Conservation (phyloP, 2,329 filamentous ascomycete species). For the Aspergillus versicolor region DNA sequence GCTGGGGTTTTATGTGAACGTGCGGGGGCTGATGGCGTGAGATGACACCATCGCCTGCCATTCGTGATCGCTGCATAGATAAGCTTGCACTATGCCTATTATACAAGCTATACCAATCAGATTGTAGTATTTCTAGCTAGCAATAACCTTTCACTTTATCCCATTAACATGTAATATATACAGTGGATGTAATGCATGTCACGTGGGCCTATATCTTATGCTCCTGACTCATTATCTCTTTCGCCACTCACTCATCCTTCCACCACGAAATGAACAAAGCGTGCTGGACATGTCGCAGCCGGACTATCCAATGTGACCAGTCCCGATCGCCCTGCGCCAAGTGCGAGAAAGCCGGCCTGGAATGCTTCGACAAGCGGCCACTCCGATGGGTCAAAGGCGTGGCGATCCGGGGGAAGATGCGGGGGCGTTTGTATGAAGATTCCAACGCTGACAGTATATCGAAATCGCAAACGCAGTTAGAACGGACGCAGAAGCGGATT, state of each 20-base stretch:
- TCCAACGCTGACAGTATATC: background rate
- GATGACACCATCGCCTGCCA: conserved; percentile 6
- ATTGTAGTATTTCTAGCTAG: too few relatives aligned
- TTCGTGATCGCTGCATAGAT: background rate
- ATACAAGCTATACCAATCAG: too few relatives aligned
- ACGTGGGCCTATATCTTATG: too few relatives aligned
- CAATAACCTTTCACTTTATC: too few relatives aligned
- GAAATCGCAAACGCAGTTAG: too few relatives aligned
- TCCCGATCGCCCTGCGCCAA: conserved; percentile 29
- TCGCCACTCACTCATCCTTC: too few relatives aligned
- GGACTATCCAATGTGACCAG: conserved; percentile 33
- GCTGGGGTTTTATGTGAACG: background rate
- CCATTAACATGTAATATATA: too few relatives aligned
- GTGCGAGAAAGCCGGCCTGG: conserved; percentile 33
- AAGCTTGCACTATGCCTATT: too few relatives aligned
- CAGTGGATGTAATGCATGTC: too few relatives aligned
- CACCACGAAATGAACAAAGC: background rate
- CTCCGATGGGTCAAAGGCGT: conserved; percentile 35
- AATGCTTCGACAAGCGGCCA: conserved; percentile 32
- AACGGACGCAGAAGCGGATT: background rate
- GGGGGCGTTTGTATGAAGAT: background rate
- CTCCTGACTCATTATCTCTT: too few relatives aligned
- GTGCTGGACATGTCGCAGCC: conserved; percentile 36
- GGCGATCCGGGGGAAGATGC: conserved; percentile 29
- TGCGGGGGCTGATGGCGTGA: conserved; percentile 3